Base-by-base conservation (phyloP, 176 grass and related monocot species). In the Eremochloa ophiuroides region DNA sequence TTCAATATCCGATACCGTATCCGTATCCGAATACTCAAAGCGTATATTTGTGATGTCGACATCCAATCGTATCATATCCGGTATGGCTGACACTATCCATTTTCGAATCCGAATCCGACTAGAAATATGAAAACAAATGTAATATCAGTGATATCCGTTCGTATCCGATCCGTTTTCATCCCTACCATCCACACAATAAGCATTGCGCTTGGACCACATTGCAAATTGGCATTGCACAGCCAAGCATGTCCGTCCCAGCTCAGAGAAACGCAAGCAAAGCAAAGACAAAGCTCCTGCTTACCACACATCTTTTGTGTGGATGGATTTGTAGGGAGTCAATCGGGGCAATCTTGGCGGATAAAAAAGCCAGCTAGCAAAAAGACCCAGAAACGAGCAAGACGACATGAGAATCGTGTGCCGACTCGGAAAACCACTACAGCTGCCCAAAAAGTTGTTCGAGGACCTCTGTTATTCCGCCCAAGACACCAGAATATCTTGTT, bases 381-480 rank as follows among this genome's bases (percentile, higher is more conserved):
- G 33, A 47, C 33, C 20, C 23, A 14, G 7, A 68, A 73, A 74
- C 37, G 58, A 56, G 38, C 15, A 22, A 33, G 8, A 17, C 74
- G 42, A 14, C 63, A 6, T 28, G 23, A 15, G 38, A 22, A 14
- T 41, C 62, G 23, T 35, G 48, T 41, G 42, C 65, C 29, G 33
- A 51, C 41, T 17, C 15, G 12, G 83, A 22, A 8, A 77, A 8
- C n/a, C 17, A 75, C 46, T 13, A 4, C 14, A 68, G 26, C 25
- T 25, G 29, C 44, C 38, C 25, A 56, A 77, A 86, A 85, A 79
- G 73, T 37, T 25, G 28, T 77, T 73, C 25, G 73, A n/a, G n/a
- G 34, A 82, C 14, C 60, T 74, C 44, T 51, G 74, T 86, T 82
- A 86, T 86, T 78, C 78, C 23, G 74, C 73, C 78, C 68, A 61